These are phyloP conservation scores for Crithidia thermophila DNA, from an alignment of 208 protist genomes.

Conservation along the genomic window DNA sequence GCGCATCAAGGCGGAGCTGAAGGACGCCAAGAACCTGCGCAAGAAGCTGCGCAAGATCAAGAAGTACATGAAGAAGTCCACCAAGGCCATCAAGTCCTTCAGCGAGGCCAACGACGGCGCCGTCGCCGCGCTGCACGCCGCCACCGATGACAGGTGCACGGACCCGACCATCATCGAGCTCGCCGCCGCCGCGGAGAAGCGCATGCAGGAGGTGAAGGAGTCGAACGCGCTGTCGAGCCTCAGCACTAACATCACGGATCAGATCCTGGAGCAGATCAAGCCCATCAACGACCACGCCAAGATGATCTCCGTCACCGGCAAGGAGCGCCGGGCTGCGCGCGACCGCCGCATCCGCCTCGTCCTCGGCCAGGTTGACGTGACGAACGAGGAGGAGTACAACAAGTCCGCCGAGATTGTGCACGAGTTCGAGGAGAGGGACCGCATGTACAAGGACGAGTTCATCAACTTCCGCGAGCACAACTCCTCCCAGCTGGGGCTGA, in stretches of 20 bases:
- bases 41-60: slow-evolving; percentile 40
- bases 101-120: slow-evolving; percentile 18
- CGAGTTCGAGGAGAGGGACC: slow-evolving; percentile 42
- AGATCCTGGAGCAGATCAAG: slow-evolving; percentile 40
- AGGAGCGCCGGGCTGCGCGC: slow-evolving; percentile 32
- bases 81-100: slow-evolving; percentile 26
- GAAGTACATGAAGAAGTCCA: slow-evolving; percentile 31
- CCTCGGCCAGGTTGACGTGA: slow-evolving; percentile 29
- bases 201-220: slow-evolving; percentile 29
- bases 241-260: slow-evolving; percentile 19
- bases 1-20: slow-evolving; percentile 31
- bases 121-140: slow-evolving; percentile 13
- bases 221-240: slow-evolving; percentile 7
- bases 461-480: slow-evolving; percentile 43
- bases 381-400: slow-evolving; percentile 40
- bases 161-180: slow-evolving; percentile 31
- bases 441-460: slow-evolving; percentile 43
- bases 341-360: slow-evolving; percentile 40
- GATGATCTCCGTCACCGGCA: slow-evolving; percentile 24
- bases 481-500: slow-evolving; percentile 46
- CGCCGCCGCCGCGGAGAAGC: slow-evolving; percentile 12
- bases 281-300: slow-evolving; percentile 41
- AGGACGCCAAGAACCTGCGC: slow-evolving; percentile 29
- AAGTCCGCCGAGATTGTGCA: slow-evolving; percentile 27
- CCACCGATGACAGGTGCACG: slow-evolving; percentile 23